These are phyloP conservation scores for Gaeumannomyces sp. DNA, from an alignment of 2,329 filamentous ascomycete species.

Conservation along the genomic window DNA sequence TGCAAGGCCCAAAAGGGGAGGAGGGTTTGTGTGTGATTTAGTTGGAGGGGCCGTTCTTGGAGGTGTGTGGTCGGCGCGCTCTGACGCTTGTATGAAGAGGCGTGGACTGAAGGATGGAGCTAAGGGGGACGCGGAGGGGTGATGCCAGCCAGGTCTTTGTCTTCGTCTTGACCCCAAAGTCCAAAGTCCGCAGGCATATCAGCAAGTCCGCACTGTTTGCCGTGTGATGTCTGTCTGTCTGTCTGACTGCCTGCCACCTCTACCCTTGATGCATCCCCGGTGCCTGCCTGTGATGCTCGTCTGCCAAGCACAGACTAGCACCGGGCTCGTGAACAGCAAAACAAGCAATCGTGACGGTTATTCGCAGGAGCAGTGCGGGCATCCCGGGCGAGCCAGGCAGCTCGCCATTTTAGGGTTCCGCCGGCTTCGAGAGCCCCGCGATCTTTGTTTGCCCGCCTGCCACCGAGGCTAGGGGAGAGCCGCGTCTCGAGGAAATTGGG, in stretches of 20 bases:
- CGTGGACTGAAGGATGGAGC: neutral
- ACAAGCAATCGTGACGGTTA: neutral
- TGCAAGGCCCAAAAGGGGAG: neutral
- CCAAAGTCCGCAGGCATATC: neutral
- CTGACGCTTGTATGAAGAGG: neutral
- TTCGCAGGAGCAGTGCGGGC: neutral
- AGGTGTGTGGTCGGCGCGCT: neutral
- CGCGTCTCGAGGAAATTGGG: neutral
- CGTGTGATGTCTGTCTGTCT: too few relatives aligned
- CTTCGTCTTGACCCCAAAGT: too few relatives aligned
- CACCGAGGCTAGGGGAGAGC: neutral
- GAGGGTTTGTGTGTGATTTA: too few relatives aligned
- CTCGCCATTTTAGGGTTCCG: neutral
- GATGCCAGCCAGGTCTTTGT: too few relatives aligned
- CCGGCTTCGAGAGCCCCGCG: neutral
- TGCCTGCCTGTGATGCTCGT: neutral
- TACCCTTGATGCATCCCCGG: neutral
- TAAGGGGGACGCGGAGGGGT: neutral
- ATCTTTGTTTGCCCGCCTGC: neutral
- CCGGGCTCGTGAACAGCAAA: neutral
- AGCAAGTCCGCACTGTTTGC: neutral
- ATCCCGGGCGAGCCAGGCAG: neutral
- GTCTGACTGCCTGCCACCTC: neutral
- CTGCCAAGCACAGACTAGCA: neutral
- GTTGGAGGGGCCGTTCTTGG: neutral